A percentile compares a stretch with the other conserved stretches of the same genome.
Evolutionary conservation across 2,329 filamentous ascomycete genomes (phyloP).

Genomic region (Allantophomopsis cytisporea): DNA sequence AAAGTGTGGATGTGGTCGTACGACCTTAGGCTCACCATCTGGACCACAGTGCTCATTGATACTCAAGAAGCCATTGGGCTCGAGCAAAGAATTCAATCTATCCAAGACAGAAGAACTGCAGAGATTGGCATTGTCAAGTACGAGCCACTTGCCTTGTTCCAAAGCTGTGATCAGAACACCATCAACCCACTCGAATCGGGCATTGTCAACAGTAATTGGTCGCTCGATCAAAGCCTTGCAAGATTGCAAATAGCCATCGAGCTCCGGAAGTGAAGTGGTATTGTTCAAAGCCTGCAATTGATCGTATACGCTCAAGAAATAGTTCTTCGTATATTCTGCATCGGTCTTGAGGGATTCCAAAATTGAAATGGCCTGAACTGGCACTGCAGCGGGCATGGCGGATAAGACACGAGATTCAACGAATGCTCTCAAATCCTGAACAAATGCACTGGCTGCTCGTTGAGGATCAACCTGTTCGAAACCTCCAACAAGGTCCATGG

Average conservation of each 20-base stretch:
- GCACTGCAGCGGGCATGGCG: constrained; percentile 30
- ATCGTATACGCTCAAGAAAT: constrained; percentile 15
- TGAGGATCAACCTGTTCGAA: constrained; percentile 88
- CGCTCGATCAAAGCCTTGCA: constrained; percentile 30
- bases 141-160: constrained; percentile 77
- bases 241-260: constrained; percentile 9
- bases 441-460: constrained; percentile 51
- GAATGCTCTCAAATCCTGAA: constrained; percentile 36
- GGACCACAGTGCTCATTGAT: constrained; percentile 86
- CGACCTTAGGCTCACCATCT: constrained; percentile 66
- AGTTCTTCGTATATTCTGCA: constrained; percentile 5
- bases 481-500: constrained; percentile 92
- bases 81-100: constrained; percentile 83
- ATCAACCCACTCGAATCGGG: constrained; percentile 92
- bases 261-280: constrained; percentile 26
- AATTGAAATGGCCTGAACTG: constrained; percentile 32
- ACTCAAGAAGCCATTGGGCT: constrained; percentile 75
- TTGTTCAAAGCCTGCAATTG: constrained; percentile 15
- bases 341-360: constrained; percentile 31
- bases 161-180: constrained; percentile 83
- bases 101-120: constrained; percentile 93
- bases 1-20: constrained; percentile 76
- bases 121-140: constrained; percentile 93
- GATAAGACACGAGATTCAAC: constrained; percentile 36
- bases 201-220: constrained; percentile 48